Evolutionary conservation across 257 asterid species (phyloP).

Genomic region (Apocynum venetum): DNA sequence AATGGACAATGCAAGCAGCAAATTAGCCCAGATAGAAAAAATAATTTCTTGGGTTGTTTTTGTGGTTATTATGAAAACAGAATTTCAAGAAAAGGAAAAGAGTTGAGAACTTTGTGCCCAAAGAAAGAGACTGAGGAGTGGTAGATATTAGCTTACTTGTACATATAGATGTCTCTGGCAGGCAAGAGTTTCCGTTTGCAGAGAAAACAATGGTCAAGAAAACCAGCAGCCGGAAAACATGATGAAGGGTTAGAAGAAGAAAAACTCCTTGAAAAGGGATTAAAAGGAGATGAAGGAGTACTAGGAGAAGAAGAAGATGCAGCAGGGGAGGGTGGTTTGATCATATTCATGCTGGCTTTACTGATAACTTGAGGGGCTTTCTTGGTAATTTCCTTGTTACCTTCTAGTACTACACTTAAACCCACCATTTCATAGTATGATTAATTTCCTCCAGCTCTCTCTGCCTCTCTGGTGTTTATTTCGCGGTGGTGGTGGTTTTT

Average conservation of each 20-base stretch:
- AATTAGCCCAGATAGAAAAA: background rate
- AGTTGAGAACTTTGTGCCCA: background rate
- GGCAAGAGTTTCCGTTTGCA: conserved; percentile 66
- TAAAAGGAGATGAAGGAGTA: conserved; percentile 20
- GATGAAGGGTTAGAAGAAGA: conserved; percentile 6
- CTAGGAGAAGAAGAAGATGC: conserved; percentile 24
- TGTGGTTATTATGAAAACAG: background rate
- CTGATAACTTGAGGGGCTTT: conserved; percentile 47
- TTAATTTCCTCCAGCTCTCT: conserved; percentile 2
- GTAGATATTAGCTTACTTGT: conserved; percentile 54
- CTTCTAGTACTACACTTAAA: conserved; percentile 75
- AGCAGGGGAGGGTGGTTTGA: conserved; percentile 39
- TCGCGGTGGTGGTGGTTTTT: conserved; percentile 4
- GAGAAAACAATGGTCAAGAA: conserved; percentile 72
- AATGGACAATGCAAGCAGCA: background rate
- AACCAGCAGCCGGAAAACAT: conserved; percentile 24
- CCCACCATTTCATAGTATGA: conserved; percentile 70
- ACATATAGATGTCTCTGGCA: conserved; percentile 88
- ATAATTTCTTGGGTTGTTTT: background rate
- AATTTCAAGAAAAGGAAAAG: background rate
- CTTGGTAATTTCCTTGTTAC: conserved; percentile 24
- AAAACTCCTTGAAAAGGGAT: conserved; percentile 17
- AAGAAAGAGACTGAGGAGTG: background rate
- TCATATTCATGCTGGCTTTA: conserved; percentile 56
- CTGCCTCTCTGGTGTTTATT: background rate